Conservation (phyloP, 1,284 basidiomycete species). For the Pseudozyma hubeiensis region DNA sequence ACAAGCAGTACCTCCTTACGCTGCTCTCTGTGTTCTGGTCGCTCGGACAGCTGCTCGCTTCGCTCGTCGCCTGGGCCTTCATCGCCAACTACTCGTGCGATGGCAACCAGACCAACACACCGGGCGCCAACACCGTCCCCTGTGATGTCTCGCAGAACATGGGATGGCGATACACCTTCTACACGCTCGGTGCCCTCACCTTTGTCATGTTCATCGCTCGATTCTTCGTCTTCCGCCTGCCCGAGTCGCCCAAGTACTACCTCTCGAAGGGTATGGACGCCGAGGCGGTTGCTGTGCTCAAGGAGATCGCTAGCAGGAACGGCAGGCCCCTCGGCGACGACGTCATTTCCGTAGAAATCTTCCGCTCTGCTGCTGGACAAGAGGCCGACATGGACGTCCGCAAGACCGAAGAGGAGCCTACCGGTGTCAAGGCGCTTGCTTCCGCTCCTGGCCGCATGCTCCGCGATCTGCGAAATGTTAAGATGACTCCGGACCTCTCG, state of each 20-base stretch:
- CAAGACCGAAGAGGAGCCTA: conserved; percentile 25
- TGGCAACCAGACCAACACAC: conserved; percentile 46
- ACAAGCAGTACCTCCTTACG: conserved; percentile 63
- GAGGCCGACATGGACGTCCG: conserved; percentile 48
- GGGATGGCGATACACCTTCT: conserved; percentile 67
- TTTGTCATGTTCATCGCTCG: conserved; percentile 62
- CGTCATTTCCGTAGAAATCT: conserved; percentile 61
- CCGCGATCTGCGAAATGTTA: conserved; percentile 22
- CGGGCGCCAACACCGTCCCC: conserved; percentile 18
- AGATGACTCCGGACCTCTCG: conserved; percentile 52
- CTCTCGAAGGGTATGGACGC: conserved; percentile 67
- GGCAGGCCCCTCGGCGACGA: conserved; percentile 61
- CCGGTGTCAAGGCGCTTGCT: conserved; percentile 20
- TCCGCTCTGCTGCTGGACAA: conserved; percentile 66
- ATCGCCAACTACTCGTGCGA: conserved; percentile 65
- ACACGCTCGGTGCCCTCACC: conserved; percentile 63
- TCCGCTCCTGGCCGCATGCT: conserved; percentile 24
- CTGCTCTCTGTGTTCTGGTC: conserved; percentile 68
- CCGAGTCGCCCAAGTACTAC: conserved; percentile 68
- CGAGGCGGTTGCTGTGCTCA: conserved; percentile 62
- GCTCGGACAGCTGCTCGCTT: conserved; percentile 64
- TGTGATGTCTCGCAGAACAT: conserved; percentile 56
- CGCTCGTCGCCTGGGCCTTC: conserved; percentile 66
- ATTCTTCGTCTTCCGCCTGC: conserved; percentile 65
- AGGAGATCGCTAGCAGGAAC: conserved; percentile 62